Base-by-base conservation (phyloP, 2,329 filamentous ascomycete species). In the Colletotrichum eleusines region DNA sequence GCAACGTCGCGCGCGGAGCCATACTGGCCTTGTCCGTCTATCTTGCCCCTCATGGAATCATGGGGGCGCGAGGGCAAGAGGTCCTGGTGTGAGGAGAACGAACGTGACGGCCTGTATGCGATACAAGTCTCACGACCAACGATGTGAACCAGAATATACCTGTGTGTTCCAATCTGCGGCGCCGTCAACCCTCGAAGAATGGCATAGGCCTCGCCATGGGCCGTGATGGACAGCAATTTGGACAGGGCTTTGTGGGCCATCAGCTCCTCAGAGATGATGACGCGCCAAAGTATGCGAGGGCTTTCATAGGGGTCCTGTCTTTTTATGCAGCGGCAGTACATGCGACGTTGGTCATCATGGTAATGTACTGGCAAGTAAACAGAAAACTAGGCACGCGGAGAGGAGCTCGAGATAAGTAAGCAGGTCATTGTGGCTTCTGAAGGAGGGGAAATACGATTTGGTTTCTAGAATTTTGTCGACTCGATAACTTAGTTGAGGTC, bases 321-420 rank as follows among this genome's bases (percentile, higher is more conserved):
- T 42, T 74, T 16, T 71, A 74, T 16, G 66, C 63, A 1, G 67
- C 72, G 1, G 61, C 69, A 3, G 71, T 77, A 7, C 75, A 73
- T 0, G 72, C 74, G 2, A 74, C 72, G 6, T 14, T 69, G 26
- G n/a, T 58, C 0, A 64, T 76, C 0, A 76, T 76, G 72, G 73
- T 71, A 44, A 53, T 75, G 2, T 78, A 78, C 20, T 71, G 72
- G 74, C 46, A 65, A 20, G 65, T 68, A 31, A 78, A 78, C 1
- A 75, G 68, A 59, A 76, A 50, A 20, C 28, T 65, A n/a, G 9
- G 53, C 51, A n/a, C 18, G 8, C 18, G 62, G 53, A 44, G 42
- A 65, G 14, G 26, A 58, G 18, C 28, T 58, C 20, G 44, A 48
- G 28, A 33, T 65, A 8, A 40, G 33, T 18, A 53, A 53, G 28